These are phyloP conservation scores for Ceratocystis variospora DNA, from an alignment of 2,329 filamentous ascomycete genomes.

Conservation along the genomic window DNA sequence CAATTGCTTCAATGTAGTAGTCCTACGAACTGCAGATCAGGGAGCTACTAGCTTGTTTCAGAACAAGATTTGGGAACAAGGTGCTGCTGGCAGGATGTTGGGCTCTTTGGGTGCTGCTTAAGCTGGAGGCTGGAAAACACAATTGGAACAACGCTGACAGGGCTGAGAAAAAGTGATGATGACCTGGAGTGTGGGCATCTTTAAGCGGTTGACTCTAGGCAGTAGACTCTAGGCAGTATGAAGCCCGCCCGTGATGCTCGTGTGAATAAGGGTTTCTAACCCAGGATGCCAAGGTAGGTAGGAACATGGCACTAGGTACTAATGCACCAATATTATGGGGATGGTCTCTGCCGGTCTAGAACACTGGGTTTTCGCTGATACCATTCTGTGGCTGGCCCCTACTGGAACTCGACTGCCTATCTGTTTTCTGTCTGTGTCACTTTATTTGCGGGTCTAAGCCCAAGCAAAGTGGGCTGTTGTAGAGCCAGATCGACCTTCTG, in stretches of 20 bases:
- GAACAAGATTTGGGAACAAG: background rate
- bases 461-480: background rate
- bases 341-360: background rate
- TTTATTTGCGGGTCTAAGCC: background rate
- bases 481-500: background rate
- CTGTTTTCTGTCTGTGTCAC: background rate
- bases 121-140: background rate
- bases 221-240: background rate
- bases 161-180: background rate
- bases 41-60: slow-evolving; percentile 4
- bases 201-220: background rate
- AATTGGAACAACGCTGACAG: background rate
- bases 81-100: background rate
- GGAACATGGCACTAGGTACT: background rate
- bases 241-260: background rate
- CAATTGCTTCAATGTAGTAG: background rate
- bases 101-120: background rate
- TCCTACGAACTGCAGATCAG: background rate
- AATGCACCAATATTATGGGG: background rate
- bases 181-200: background rate
- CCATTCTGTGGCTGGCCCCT: background rate
- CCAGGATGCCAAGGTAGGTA: too few relatives aligned
- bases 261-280: background rate
- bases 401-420: background rate
- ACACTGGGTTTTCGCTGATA: background rate